Conservation (phyloP, 305 asterid genomes). For the Fraxinus baroniana region DNA sequence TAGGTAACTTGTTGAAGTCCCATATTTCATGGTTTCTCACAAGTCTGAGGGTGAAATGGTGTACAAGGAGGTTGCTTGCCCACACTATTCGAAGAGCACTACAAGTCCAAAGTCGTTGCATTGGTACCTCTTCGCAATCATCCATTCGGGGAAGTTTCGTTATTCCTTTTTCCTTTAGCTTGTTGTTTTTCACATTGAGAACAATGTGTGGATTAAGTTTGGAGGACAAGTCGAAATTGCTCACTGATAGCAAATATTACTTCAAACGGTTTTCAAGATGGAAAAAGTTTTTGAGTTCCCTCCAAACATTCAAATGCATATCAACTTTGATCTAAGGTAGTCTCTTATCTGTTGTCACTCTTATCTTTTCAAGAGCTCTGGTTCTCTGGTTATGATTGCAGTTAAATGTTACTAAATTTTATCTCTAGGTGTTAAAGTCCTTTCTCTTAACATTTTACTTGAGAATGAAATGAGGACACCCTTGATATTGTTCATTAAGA, state of each 20-base stretch:
- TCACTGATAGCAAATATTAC: constrained; percentile 64
- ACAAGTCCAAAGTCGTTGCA: too few species aligned
- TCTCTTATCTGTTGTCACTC: constrained; percentile 8
- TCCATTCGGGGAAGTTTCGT: too few species aligned
- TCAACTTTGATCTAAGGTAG: constrained; percentile 77
- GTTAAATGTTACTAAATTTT: constrained; percentile 6
- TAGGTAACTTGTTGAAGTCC: too few species aligned
- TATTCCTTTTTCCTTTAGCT: too few species aligned
- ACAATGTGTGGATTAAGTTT: too few species aligned
- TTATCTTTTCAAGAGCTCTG: constrained; percentile 10
- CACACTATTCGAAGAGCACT: too few species aligned
- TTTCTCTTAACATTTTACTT: neutral
- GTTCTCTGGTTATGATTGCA: constrained; percentile 13
- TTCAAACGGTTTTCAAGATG: constrained; percentile 74
- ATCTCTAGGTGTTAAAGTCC: constrained; percentile 5
- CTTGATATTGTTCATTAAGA: neutral
- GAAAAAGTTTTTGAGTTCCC: constrained; percentile 72
- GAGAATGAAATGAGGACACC: constrained; percentile 8
- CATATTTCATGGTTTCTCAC: too few species aligned
- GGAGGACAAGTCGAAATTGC: constrained; percentile 82
- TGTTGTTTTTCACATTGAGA: too few species aligned
- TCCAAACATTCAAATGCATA: constrained; percentile 79
- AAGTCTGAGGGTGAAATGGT: too few species aligned
- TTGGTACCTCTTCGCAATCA: too few species aligned
- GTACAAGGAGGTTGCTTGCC: too few species aligned